These are phyloP conservation scores for Geotrichum bryndzae DNA, from an alignment of 1,139 yeast genomes.

Conservation along the genomic window DNA sequence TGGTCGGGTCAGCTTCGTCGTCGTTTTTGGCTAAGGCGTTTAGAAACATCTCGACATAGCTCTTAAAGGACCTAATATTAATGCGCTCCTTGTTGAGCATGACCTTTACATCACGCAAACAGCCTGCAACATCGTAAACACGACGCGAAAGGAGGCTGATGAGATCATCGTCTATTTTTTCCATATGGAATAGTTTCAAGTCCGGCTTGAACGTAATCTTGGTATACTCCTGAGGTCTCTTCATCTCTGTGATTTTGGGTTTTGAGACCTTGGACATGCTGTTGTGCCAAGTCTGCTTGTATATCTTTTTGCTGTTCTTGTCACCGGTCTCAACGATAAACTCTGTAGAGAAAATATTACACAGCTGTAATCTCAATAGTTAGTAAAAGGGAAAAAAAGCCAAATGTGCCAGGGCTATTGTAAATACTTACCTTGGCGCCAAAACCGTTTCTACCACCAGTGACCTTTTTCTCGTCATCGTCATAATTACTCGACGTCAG, in stretches of 20 bases:
- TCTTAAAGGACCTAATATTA: conserved; percentile 68
- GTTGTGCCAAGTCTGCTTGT: conserved; percentile 77
- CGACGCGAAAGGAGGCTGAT: conserved; percentile 84
- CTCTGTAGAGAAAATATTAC: conserved; percentile 86
- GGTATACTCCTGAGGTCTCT: conserved; percentile 69
- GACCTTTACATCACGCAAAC: conserved; percentile 80
- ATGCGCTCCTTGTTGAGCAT: conserved; percentile 70
- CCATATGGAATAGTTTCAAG: conserved; percentile 78
- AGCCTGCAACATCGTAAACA: conserved; percentile 93
- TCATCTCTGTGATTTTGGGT: conserved; percentile 62
- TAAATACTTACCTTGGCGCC: conserved; percentile 70
- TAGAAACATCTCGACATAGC: conserved; percentile 84
- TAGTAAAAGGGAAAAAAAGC: background rate
- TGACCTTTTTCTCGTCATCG: conserved; percentile 89
- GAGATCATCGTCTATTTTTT: conserved; percentile 68
- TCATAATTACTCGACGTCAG: conserved; percentile 94
- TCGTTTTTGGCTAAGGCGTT: conserved; percentile 53
- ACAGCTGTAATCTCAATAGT: conserved; percentile 38
- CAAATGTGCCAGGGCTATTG: background rate
- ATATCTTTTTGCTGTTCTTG: conserved; percentile 51
- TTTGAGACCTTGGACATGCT: conserved; percentile 78
- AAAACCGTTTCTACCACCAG: conserved; percentile 98
- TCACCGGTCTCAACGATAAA: conserved; percentile 90
- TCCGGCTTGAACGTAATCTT: conserved; percentile 89
- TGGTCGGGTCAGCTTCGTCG: conserved; percentile 34